These are phyloP conservation scores for Penicillium lagena DNA, from an alignment of 495 filamentous ascomycete genomes.

Conservation along the genomic window DNA sequence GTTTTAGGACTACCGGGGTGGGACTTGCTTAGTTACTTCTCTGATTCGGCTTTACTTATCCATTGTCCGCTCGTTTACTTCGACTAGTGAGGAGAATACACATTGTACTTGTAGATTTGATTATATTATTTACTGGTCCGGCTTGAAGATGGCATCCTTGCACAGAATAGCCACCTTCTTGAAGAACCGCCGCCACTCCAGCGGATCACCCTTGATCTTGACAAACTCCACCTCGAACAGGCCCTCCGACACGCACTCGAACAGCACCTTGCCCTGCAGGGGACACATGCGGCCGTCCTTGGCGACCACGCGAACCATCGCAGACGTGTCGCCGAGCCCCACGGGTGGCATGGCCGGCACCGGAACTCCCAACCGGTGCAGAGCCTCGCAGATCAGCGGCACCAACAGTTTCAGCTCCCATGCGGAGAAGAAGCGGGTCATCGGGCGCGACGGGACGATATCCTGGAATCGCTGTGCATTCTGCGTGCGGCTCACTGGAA, in stretches of 20 bases:
- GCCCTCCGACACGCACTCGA: constrained; percentile 60
- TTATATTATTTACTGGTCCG: constrained; percentile 22
- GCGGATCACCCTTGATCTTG: constrained; percentile 90
- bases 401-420: constrained; percentile 73
- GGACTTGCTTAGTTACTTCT: too few relatives aligned
- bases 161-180: constrained; percentile 82
- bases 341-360: constrained; percentile 46
- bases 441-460: constrained; percentile 71
- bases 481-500: constrained; percentile 78
- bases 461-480: constrained; percentile 81
- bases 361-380: constrained; percentile 77
- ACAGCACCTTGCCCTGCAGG: constrained; percentile 75
- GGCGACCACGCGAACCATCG: constrained; percentile 65
- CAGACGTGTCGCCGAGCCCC: constrained; percentile 39
- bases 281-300: constrained; percentile 73
- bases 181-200: constrained; percentile 97
- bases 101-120: not conserved
- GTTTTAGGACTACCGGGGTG: too few relatives aligned
- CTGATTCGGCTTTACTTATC: too few relatives aligned
- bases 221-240: constrained; percentile 85
- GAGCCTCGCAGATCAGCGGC: constrained; percentile 68
- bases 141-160: constrained; percentile 66
- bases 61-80: too few relatives aligned
- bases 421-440: constrained; percentile 87
- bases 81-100: not conserved